Base-by-base conservation (phyloP, 1,139 yeast genomes). In the Diutina sp. region DNA sequence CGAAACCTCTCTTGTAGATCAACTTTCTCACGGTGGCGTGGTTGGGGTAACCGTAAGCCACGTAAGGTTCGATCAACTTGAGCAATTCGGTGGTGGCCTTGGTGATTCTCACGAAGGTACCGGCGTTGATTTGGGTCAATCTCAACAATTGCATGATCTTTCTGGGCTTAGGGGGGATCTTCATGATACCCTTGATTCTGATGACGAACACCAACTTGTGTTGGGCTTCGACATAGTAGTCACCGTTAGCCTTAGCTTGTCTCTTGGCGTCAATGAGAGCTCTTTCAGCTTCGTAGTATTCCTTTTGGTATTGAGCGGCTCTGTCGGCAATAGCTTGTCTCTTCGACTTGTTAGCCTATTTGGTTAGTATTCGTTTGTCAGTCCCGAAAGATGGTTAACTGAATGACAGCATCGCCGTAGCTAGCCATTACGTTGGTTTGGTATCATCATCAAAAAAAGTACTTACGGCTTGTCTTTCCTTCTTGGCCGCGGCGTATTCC, bases 361-460 rank as follows among this genome's bases (percentile, higher is more conserved):
- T 46, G 60, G 78, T 77, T 76, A 77, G 80, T 76, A 73, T 55
- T 55, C 41, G 41, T 63, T 73, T 69, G 71, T 90, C 97, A 90
- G 98, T 78, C 97, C 95, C 96, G 98, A 90, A 90, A 90, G 98
- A 90, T 90, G 97, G 98, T 90, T 90, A 85, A 86, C 87, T 76
- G 80, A 83, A 85, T 74, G 91, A 89, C 97, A 85, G 73, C 97
- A 90, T 86, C 69, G 97, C 90, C 81, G 68, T 65, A 72, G 89
- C 95, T 87, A 86, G 95, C 83, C 90, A 71, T 82, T 78, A 74
- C 70, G 70, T 73, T 76, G 71, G 78, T 32, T 77, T 77, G 74
- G 73, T 54, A 72, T 82, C 89, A 83, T 84, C 89, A 82, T 84
- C 74, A 77, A 77, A 72, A 69, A 65, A 53, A 44, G 62, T 79